Evolutionary conservation across 2,329 filamentous ascomycete species (phyloP).

Genomic region (Penicillium olsonii): DNA sequence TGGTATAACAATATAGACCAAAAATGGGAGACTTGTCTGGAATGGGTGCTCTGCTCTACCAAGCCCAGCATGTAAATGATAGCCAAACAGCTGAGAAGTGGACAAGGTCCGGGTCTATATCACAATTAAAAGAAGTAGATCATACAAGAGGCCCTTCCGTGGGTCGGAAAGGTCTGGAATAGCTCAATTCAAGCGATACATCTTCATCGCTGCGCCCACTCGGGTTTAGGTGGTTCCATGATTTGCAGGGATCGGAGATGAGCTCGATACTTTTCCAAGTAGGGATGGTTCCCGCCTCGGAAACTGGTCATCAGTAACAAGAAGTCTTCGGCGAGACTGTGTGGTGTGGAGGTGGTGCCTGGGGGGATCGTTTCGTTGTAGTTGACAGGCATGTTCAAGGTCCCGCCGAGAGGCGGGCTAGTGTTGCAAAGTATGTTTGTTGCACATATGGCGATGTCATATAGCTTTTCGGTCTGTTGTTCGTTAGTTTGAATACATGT

Average conservation of each 20-base stretch:
- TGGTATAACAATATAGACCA: no score
- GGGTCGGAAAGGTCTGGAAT: background rate
- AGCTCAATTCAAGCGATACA: background rate
- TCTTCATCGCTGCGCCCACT: slow-evolving; percentile 22
- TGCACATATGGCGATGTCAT: slow-evolving; percentile 39
- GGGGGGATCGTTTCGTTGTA: slow-evolving; percentile 14
- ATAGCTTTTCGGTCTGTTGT: slow-evolving; percentile 41
- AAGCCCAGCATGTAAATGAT: no score
- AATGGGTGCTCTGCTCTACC: no score
- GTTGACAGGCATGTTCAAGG: slow-evolving; percentile 10
- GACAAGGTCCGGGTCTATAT: background rate
- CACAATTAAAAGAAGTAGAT: background rate
- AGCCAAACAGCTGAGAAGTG: no score
- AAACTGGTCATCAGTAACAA: slow-evolving; percentile 35
- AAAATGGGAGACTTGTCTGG: background rate
- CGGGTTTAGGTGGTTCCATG: slow-evolving; percentile 11
- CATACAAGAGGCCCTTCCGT: background rate
- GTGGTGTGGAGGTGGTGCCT: slow-evolving; percentile 15
- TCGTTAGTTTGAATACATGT: background rate
- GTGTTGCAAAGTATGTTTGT: slow-evolving; percentile 32
- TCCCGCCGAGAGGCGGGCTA: slow-evolving; percentile 22
- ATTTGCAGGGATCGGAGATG: slow-evolving; percentile 29
- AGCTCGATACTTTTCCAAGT: slow-evolving; percentile 34
- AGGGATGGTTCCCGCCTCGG: slow-evolving; percentile 40
- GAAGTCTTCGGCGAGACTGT: slow-evolving; percentile 32